Evolutionary conservation across 2,329 filamentous ascomycete genomes (phyloP).

Genomic region (Onygenales sp.): DNA sequence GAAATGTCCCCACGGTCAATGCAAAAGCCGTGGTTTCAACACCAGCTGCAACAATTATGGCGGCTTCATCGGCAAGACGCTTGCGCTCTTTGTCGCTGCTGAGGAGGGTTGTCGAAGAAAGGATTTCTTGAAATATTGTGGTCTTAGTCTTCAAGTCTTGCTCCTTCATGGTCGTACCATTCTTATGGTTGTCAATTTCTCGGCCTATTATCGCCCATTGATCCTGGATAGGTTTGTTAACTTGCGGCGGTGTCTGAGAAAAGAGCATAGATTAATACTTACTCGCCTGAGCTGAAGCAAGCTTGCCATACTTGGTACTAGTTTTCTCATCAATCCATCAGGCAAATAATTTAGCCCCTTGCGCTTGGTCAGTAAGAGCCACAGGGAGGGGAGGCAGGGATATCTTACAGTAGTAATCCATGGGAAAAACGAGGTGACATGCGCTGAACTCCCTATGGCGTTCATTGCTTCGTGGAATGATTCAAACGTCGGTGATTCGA

Average conservation of each 20-base stretch:
- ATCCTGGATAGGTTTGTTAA: too few species aligned
- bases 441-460: conserved; percentile 13
- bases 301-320: conserved; percentile 7
- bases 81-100: conserved; percentile 12
- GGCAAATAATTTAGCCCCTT: conserved; percentile 8
- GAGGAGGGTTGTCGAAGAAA: conserved; percentile 12
- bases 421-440: conserved; percentile 14
- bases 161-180: too few species aligned
- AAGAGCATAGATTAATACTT: not conserved
- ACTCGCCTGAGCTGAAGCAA: conserved; percentile 9
- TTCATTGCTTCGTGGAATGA: conserved; percentile 18
- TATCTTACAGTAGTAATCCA: conserved; percentile 11
- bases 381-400: not conserved
- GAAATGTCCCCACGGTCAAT: conserved; percentile 17
- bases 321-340: conserved; percentile 7
- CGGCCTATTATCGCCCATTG: too few species aligned
- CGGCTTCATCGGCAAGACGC: conserved; percentile 19
- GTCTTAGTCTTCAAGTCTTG: not conserved
- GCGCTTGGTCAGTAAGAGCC: not conserved
- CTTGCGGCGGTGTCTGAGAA: too few species aligned
- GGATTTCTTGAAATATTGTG: conserved; percentile 19
- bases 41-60: conserved; percentile 19
- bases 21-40: conserved; percentile 18
- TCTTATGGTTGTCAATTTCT: too few species aligned
- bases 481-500: conserved; percentile 13